A percentile compares a stretch with the other conserved stretches of the same genome.
Conservation (phyloP, 495 filamentous ascomycete genomes). For the Eremomyces bilateralis region DNA sequence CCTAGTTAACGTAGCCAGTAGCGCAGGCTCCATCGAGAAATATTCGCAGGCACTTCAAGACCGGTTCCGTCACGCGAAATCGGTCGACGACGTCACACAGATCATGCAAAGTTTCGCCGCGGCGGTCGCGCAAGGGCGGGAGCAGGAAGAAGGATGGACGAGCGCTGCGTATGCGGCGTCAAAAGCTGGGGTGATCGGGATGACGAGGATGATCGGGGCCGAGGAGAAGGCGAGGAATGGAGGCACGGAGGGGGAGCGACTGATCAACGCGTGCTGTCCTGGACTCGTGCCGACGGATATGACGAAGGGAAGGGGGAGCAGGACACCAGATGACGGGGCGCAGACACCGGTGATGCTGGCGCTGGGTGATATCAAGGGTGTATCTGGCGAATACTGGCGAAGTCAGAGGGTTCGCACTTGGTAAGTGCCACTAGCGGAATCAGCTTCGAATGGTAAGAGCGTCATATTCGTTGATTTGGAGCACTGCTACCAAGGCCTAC, state of each 20-base stretch:
- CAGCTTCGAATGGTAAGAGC: too few species aligned
- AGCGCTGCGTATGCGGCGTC: conserved; percentile 25
- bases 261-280: conserved; percentile 32
- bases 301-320: conserved; percentile 19
- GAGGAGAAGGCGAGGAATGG: conserved; percentile 17
- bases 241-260: too few species aligned
- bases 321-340: conserved; percentile 27
- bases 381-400: conserved; percentile 25
- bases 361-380: conserved; percentile 23
- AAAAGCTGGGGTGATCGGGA: conserved; percentile 25
- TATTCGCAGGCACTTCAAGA: conserved; percentile 19
- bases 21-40: conserved; percentile 20
- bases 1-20: conserved; percentile 26
- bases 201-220: conserved; percentile 21
- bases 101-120: conserved; percentile 24
- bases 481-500: too few species aligned
- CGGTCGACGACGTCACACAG: conserved; percentile 18
- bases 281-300: conserved; percentile 31
- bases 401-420: conserved; percentile 22
- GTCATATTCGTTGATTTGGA: too few species aligned
- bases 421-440: conserved; percentile 10
- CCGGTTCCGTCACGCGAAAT: conserved; percentile 18
- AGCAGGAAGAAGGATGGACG: conserved; percentile 25
- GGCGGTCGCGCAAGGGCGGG: conserved; percentile 19
- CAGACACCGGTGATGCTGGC: conserved; percentile 29